Base-by-base conservation (phyloP, 2,329 filamentous ascomycete genomes). In the Ophiosphaerella herpotricha region DNA sequence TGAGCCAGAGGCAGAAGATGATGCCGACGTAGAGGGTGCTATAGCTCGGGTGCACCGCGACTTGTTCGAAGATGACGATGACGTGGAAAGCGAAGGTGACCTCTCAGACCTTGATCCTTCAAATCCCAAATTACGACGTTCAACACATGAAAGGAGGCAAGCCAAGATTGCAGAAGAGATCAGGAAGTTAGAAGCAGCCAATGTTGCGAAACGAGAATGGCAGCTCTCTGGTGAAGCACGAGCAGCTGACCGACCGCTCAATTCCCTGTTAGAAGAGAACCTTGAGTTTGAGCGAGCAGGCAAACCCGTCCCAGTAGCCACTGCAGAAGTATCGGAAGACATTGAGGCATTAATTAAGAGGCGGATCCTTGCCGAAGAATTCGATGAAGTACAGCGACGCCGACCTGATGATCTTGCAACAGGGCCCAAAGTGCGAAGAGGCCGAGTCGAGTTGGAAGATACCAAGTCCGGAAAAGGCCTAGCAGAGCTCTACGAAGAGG, bases 281-380 rank as follows among this genome's bases (percentile, higher is more conserved):
- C 82, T 99, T 23, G 93, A 97, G 59, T 99, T 97, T 68, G 94
- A 99, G 75, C 86, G 95, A 64, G 85, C 90, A 18, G 94, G 94
- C 67, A 99, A 97, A 73, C 93, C 94, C 0, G 88, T 97, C 0
- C 91, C 93, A 1, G 89, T 97, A 53, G 91, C 97, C 70, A 97
- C 94, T 0, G 87, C 90, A 36, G 92, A 97, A 72, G 82, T 95
- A 35, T 95, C 86, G 46, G 92, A 97, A 72, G 86, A 87, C 63
- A 95, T 99, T 49, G 94, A 99, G 74, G 88, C 90, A 31, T 83
- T 99, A 51, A 92, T 99, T 77, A 97, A 97, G 76, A 85, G 91
- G 34, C 88, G 94, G 42, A 97, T 99, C 61, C 77, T 97, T 12
- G 86, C 89, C 0, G 86, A 88, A 57, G 89, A 97, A 63, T 97